Percentiles rank a stretch among this genome's conserved stretches.
phyloP scores from a whole-genome alignment of 164 flowering plant genomes.

The Chloranthus sessilifolius region DNA sequence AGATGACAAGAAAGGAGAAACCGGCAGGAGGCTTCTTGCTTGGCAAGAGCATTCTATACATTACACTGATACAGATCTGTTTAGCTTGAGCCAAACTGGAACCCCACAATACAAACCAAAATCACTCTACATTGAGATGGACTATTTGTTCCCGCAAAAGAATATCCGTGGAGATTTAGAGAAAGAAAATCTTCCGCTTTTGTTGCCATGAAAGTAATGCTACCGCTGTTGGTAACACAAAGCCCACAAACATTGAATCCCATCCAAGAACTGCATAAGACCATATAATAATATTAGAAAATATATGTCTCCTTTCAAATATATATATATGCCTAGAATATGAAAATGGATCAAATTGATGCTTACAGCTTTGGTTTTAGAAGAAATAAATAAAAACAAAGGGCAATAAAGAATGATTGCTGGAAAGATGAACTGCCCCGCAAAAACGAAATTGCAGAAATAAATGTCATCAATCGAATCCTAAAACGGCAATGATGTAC shows the following conservation, averaged over 20 bases:
- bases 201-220: not conserved
- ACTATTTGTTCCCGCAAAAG: conserved; percentile 1
- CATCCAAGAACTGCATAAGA: not conserved
- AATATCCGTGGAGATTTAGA: not conserved
- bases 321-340: not conserved
- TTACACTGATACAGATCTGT: too few species aligned
- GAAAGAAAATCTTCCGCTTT: not conserved
- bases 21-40: too few species aligned
- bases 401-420: not conserved
- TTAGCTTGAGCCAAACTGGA: too few species aligned
- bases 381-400: not conserved
- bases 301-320: too few species aligned
- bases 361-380: too few species aligned
- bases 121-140: not conserved
- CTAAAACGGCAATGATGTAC: too few species aligned
- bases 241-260: not conserved
- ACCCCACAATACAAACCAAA: not conserved
- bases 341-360: too few species aligned
- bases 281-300: not conserved
- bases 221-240: too few species aligned
- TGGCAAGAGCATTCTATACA: too few species aligned
- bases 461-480: too few species aligned
- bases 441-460: not conserved
- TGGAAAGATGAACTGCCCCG: not conserved
- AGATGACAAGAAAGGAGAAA: too few species aligned